Evolutionary conservation across 768 basidiomycete genomes (phyloP).

Genomic region (Dioszegia hungarica): DNA sequence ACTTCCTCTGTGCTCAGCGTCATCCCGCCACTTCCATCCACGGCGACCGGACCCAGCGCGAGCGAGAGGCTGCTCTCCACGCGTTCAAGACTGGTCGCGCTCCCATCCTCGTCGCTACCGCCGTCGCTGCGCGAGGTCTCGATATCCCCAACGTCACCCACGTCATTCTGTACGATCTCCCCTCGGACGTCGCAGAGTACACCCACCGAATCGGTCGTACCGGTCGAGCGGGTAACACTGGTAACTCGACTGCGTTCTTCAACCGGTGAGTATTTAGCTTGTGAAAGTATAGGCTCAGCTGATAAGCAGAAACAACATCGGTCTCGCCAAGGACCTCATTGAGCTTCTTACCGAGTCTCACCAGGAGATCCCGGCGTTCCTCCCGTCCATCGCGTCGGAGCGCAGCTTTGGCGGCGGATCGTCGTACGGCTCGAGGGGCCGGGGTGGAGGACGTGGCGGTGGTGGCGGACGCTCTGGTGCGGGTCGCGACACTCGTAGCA

Average conservation of each 20-base stretch:
- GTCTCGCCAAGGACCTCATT: constrained; percentile 83
- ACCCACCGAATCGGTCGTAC: constrained; percentile 98
- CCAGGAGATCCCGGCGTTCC: constrained; percentile 77
- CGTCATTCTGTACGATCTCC: constrained; percentile 96
- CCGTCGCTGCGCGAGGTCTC: constrained; percentile 96
- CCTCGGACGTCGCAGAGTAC: constrained; percentile 97
- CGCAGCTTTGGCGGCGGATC: constrained; percentile 59
- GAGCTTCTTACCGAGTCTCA: constrained; percentile 85
- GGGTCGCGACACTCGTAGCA: constrained; percentile 28
- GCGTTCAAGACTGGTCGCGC: constrained; percentile 94
- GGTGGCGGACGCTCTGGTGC: constrained; percentile 46
- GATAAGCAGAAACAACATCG: constrained; percentile 67
- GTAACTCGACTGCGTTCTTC: constrained; percentile 86
- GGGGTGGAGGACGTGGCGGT: constrained; percentile 47
- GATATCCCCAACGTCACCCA: constrained; percentile 99
- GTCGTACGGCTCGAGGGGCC: constrained; percentile 45
- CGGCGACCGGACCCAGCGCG: constrained; percentile 94
- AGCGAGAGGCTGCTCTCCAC: constrained; percentile 90
- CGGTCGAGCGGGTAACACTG: constrained; percentile 97
- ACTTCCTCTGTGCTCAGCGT: constrained; percentile 77
- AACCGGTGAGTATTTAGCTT: constrained; percentile 34
- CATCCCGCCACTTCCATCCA: constrained; percentile 95
- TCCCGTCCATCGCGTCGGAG: constrained; percentile 80
- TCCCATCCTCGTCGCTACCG: constrained; percentile 94
- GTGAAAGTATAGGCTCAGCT: background rate